phyloP scores from a whole-genome alignment of 2,329 filamentous ascomycete species.

The Chaetomium globosum region DNA sequence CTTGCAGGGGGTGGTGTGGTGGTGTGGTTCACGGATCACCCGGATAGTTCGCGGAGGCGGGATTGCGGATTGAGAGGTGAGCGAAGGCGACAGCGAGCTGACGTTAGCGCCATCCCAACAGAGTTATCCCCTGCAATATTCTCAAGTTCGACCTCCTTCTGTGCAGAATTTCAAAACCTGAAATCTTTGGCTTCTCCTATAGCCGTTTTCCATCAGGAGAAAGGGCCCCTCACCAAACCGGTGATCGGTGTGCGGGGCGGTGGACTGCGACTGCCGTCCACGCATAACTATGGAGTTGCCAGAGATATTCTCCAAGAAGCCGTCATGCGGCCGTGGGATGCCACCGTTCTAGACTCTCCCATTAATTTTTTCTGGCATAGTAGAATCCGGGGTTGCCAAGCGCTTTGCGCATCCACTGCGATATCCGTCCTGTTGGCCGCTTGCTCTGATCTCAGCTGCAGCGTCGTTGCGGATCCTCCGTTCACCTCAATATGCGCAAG shows the following conservation, averaged over 20 bases:
- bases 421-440: conserved; percentile 13
- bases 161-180: neutral
- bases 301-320: neutral
- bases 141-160: neutral
- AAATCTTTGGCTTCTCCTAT: neutral
- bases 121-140: neutral
- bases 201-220: neutral
- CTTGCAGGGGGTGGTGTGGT: neutral
- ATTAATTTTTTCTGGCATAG: conserved; percentile 15
- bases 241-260: conserved; percentile 7
- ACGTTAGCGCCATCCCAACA: neutral
- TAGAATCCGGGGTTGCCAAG: conserved; percentile 31
- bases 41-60: neutral
- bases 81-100: conserved; percentile 6
- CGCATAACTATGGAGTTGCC: neutral
- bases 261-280: conserved; percentile 5
- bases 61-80: neutral
- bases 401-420: conserved; percentile 21
- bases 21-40: neutral
- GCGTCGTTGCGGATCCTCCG: conserved; percentile 20
- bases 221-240: neutral
- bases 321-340: conserved; percentile 21
- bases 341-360: conserved; percentile 19
- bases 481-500: conserved; percentile 22
- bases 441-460: conserved; percentile 22